A percentile compares a stretch with the other conserved stretches of the same genome.
phyloP scores from a whole-genome alignment of 805 yeast genomes.

The Cyberlindnera nakhonratchasimensis region DNA sequence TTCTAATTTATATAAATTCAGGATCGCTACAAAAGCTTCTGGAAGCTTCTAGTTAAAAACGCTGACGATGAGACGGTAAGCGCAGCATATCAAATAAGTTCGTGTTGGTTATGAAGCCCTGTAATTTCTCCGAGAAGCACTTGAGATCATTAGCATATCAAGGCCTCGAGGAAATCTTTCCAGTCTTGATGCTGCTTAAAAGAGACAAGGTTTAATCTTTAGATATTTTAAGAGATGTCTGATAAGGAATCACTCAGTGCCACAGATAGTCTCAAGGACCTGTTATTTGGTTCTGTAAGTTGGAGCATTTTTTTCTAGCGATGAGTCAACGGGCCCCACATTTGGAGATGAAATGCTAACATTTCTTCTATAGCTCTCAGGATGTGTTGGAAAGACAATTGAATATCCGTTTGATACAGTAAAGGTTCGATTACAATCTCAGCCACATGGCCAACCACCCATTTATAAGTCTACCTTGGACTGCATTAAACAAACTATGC shows the following conservation, averaged over 20 bases:
- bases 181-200: background rate
- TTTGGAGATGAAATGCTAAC: constrained; percentile 2
- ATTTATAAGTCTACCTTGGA: constrained; percentile 56
- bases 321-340: background rate
- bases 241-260: constrained; percentile 10
- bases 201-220: background rate
- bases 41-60: constrained; percentile 5
- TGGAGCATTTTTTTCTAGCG: background rate
- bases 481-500: constrained; percentile 59
- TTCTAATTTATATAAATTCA: background rate
- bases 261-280: constrained; percentile 31
- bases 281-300: constrained; percentile 35
- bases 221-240: background rate
- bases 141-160: no score
- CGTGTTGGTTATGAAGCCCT: background rate
- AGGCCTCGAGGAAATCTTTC: background rate
- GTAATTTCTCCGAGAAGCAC: no score
- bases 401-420: constrained; percentile 94
- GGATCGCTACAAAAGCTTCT: background rate
- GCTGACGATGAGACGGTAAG: background rate
- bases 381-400: constrained; percentile 76
- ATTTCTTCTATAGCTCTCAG: constrained; percentile 41
- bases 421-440: constrained; percentile 82
- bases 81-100: background rate
- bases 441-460: constrained; percentile 49